Conservation (phyloP, 1,284 basidiomycete genomes). For the Lentinula novae-zelandiae region DNA sequence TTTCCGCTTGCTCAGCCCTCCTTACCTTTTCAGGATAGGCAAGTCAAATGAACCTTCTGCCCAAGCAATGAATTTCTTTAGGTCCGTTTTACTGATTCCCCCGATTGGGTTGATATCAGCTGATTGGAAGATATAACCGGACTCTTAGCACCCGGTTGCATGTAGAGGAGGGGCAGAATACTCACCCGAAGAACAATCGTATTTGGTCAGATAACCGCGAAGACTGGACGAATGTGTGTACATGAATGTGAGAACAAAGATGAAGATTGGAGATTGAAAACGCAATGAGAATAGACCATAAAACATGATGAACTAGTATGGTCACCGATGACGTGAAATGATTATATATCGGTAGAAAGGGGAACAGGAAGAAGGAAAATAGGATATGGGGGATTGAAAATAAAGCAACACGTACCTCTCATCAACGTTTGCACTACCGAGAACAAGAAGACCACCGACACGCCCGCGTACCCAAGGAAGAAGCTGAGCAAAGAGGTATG, state of each 20-base stretch:
- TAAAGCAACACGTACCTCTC: conserved; percentile 64
- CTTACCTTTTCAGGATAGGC: conserved; percentile 77
- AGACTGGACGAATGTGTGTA: conserved; percentile 48
- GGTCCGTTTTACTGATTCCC: conserved; percentile 95
- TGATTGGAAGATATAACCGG: conserved; percentile 24
- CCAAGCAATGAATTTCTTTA: conserved; percentile 94
- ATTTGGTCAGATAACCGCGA: conserved; percentile 96
- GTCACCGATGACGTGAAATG: background rate
- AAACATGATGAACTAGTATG: background rate
- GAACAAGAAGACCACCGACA: conserved; percentile 84
- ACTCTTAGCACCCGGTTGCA: no score
- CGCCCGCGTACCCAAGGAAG: conserved; percentile 90
- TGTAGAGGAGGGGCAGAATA: no score
- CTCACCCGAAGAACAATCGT: conserved; percentile 85
- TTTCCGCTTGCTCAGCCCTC: background rate
- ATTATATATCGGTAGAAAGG: background rate
- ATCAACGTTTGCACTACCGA: conserved; percentile 97
- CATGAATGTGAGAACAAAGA: background rate
- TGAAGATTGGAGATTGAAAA: background rate
- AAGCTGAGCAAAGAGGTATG: conserved; percentile 96
- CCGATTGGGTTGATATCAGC: conserved; percentile 99
- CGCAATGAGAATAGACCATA: background rate
- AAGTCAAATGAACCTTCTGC: conserved; percentile 78
- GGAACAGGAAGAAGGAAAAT: no score
- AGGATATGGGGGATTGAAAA: background rate